Percentiles rank a stretch among this genome's conserved stretches.
phyloP scores from a whole-genome alignment of 2,329 filamentous ascomycete genomes.

The Mycocentrospora acerina region DNA sequence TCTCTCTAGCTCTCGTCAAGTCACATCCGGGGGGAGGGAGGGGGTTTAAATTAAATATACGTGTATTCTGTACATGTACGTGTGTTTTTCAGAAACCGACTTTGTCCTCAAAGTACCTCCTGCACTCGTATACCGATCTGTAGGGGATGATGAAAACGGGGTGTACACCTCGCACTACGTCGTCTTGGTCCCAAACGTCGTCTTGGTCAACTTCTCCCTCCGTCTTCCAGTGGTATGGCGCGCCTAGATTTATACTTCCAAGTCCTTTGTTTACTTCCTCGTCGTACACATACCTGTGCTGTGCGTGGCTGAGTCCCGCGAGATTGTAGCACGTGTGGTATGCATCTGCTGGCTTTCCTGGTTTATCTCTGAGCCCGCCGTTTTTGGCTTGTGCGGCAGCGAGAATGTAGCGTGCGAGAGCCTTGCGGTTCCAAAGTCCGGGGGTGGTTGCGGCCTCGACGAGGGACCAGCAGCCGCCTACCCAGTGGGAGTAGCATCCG shows the following conservation, averaged over 20 bases:
- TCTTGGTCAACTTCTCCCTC: constrained; percentile 53
- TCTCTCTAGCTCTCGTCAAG: no score
- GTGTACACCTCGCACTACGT: constrained; percentile 71
- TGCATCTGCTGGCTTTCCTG: constrained; percentile 80
- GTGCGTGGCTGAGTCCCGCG: constrained; percentile 78
- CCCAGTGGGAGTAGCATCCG: constrained; percentile 98
- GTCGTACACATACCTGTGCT: constrained; percentile 62
- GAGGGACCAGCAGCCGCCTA: constrained; percentile 90
- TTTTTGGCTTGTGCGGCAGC: constrained; percentile 78
- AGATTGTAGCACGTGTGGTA: constrained; percentile 95
- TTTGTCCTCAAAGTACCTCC: constrained; percentile 64
- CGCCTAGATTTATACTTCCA: constrained; percentile 32
- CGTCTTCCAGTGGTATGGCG: constrained; percentile 49
- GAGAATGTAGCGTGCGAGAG: constrained; percentile 84
- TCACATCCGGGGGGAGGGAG: no score
- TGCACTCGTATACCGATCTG: constrained; percentile 64
- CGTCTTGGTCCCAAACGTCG: constrained; percentile 63
- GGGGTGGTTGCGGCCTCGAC: constrained; percentile 70
- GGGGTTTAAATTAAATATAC: no score
- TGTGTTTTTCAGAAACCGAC: constrained; percentile 52
- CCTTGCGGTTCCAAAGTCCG: constrained; percentile 75
- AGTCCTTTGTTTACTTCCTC: constrained; percentile 36
- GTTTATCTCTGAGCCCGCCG: constrained; percentile 91
- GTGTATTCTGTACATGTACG: no score
- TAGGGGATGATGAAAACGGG: constrained; percentile 85